phyloP scores from a whole-genome alignment of 2,329 filamentous ascomycete genomes.

The Monosporascus sp. region DNA sequence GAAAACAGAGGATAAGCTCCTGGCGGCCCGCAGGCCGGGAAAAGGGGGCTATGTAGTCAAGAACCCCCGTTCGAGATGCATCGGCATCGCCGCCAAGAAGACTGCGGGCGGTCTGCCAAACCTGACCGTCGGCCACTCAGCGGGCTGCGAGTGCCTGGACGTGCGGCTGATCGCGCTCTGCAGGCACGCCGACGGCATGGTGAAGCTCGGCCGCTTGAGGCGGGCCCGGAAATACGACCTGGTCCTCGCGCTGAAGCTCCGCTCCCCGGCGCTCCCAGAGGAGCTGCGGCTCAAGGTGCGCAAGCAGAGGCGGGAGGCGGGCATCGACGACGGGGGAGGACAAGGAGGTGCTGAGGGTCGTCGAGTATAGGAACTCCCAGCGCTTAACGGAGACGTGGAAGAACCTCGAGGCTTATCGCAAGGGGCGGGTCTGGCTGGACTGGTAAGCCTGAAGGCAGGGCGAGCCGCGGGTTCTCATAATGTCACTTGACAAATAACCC shows the following conservation, averaged over 20 bases:
- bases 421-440: slow-evolving; percentile 16
- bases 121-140: slow-evolving; percentile 12
- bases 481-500: too few species aligned
- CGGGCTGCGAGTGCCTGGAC: slow-evolving; percentile 10
- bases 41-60: slow-evolving; percentile 8
- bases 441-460: slow-evolving; percentile 7
- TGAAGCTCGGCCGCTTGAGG: slow-evolving; percentile 2
- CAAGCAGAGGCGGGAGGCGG: neutral
- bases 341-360: slow-evolving; percentile 1
- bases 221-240: slow-evolving; percentile 12
- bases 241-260: slow-evolving; percentile 14
- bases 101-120: slow-evolving; percentile 1
- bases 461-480: too few species aligned
- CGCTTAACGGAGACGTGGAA: slow-evolving; percentile 15
- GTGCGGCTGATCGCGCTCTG: slow-evolving; percentile 10
- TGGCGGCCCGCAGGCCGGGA: too few species aligned
- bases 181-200: slow-evolving; percentile 6
- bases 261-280: slow-evolving; percentile 4
- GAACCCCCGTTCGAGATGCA: slow-evolving; percentile 12
- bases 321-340: slow-evolving; percentile 3
- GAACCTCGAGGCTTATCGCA: slow-evolving; percentile 10
- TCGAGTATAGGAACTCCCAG: slow-evolving; percentile 9
- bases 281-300: slow-evolving; percentile 1
- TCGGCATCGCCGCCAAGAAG: slow-evolving; percentile 6
- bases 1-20: too few species aligned